Evolutionary conservation across 352 stramenopile genomes (phyloP), one percentile per base, ranked within the genome.

Genomic region (Aphanomyces astaci): DNA sequence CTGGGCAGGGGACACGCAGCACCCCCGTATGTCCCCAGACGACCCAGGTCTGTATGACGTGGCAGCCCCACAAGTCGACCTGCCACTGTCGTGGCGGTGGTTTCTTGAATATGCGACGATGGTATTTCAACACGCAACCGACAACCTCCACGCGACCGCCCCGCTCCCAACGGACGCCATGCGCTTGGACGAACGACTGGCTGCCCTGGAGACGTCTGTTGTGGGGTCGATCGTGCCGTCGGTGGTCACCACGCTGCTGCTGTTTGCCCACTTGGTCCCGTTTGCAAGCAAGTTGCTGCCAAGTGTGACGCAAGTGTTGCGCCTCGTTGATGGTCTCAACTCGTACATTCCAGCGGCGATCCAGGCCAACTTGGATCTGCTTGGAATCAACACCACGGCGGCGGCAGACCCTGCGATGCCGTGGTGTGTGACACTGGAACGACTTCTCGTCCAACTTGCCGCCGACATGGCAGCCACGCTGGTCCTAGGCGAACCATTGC

Each of bases 381-480:
- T 60, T 43, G 1, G 24, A 11, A 30, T 25, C 24, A 19, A 30
- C 17, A 64, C 45, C 24, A 57, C 70, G 33, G 32, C 62, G 13
- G 43, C 69, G 27, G 39, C 36, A 2, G 73, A 75, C 1, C 71
- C 81, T 31, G 53, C 55, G 1, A 57, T 90, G 0, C 81, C 78
- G 0, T 91, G 83, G 83, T 75, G 75, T 39, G 78, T 77, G 28
- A 66, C 79, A 51, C 65, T 92, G 0, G 77, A 92, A 59, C 91
- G 90, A 64, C 78, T 87, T 15, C 15, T 92, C 9, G 84, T 75
- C 10, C 70, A 81, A 13, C 66, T 92, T 1, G 56, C 73, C 25
- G 70, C 78, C 5, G 76, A 87, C 46, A 83, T 92, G 75, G 72
- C 72, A 0, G 52, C 87, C 22, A 91, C 83, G 10, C 63, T 90